Evolutionary conservation across 2,329 filamentous ascomycete species (phyloP).

Genomic region (Phialemonium atrogriseum): DNA sequence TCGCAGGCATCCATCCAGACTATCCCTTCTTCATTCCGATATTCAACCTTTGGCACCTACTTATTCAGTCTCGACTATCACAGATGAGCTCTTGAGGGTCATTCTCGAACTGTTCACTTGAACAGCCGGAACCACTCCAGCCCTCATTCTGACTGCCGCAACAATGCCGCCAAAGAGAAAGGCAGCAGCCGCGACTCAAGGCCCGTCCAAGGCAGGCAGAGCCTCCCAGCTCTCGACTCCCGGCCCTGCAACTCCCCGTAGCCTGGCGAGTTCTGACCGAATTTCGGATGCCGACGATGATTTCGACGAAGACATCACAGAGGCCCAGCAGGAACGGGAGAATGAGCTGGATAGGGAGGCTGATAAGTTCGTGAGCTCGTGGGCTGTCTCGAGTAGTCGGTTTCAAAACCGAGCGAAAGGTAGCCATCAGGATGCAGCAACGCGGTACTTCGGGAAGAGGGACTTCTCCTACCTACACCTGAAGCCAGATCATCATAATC

Average conservation of each 20-base stretch:
- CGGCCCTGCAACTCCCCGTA: slow-evolving; percentile 51
- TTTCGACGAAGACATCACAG: slow-evolving; percentile 39
- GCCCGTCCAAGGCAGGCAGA: slow-evolving; percentile 45
- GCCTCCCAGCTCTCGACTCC: slow-evolving; percentile 52
- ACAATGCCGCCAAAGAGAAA: slow-evolving; percentile 67
- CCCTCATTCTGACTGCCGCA: neutral
- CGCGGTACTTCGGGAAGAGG: slow-evolving; percentile 21
- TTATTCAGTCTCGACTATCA: no score
- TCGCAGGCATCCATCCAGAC: no score
- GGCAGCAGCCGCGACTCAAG: slow-evolving; percentile 40
- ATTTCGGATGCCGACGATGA: slow-evolving; percentile 32
- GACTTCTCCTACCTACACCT: slow-evolving; percentile 78
- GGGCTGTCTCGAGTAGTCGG: slow-evolving; percentile 26
- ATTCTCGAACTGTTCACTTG: no score
- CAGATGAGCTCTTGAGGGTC: no score
- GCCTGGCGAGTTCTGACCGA: slow-evolving; percentile 38
- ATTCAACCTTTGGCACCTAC: no score
- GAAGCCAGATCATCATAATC: slow-evolving; percentile 82
- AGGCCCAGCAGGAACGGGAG: slow-evolving; percentile 40
- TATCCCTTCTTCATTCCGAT: no score
- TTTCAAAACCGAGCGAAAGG: slow-evolving; percentile 28
- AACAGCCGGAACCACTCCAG: slow-evolving; percentile 1
- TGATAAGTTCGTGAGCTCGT: slow-evolving; percentile 43
- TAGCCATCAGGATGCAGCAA: slow-evolving; percentile 18
- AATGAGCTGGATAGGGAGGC: slow-evolving; percentile 49